Conservation (phyloP, 805 yeast species). For the Suhomyces pyralidae region DNA sequence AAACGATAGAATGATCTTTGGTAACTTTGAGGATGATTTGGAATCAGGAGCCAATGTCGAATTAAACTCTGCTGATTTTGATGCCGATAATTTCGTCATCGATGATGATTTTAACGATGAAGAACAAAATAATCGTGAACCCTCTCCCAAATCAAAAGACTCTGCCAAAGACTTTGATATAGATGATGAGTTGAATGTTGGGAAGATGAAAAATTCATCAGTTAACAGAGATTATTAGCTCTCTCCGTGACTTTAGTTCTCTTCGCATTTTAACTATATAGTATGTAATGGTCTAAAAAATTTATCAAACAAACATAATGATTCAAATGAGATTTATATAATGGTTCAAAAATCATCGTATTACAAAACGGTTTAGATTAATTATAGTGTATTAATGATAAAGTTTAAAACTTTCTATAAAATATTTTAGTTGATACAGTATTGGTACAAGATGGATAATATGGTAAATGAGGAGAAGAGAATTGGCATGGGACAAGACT, state of each 20-base stretch:
- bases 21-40: constrained; percentile 39
- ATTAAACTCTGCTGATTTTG: constrained; percentile 35
- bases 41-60: constrained; percentile 30
- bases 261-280: not conserved
- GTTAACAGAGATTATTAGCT: constrained; percentile 9
- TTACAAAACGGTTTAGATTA: not conserved
- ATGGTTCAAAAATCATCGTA: too few relatives aligned
- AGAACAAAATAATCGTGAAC: not conserved
- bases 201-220: constrained; percentile 2
- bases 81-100: constrained; percentile 40
- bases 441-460: not conserved
- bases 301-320: too few relatives aligned
- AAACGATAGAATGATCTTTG: constrained; percentile 36
- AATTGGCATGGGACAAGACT: not conserved
- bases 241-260: not conserved
- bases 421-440: not conserved
- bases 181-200: not conserved
- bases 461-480: not conserved
- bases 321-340: too few relatives aligned
- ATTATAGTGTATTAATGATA: not conserved
- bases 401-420: not conserved
- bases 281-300: not conserved
- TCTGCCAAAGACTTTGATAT: not conserved
- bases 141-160: not conserved
- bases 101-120: constrained; percentile 30